Base-by-base conservation (phyloP, 129 eudicot genomes). In the Ambrosia trifida region DNA sequence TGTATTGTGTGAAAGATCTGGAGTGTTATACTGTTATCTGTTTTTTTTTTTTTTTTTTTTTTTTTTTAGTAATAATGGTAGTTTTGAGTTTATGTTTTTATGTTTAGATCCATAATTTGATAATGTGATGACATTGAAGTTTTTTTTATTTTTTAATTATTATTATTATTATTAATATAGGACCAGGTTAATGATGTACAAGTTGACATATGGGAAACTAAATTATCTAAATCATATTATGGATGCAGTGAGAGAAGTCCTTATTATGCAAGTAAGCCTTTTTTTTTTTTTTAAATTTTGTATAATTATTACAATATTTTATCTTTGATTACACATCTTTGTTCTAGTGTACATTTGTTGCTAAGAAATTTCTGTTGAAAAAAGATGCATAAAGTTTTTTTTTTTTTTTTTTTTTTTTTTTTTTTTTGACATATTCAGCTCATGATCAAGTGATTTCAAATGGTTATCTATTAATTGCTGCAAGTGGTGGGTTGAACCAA, bases 401-500 rank as follows among this genome's bases (percentile, higher is more conserved):
- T 38, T 38, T 36, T 36, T 36, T 2, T 36, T 36, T 36, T 38
- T 38, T 38, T 38, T 38, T 1, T 36, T 28, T 46, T 65, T 30
- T 61, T 28, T 64, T 4, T 38, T 13, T 69, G 80, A 40, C 18
- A 30, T 33, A 53, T 85, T 58, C 83, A 94, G 98, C 96, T 79
- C 83, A 89, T 73, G 81, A 68, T 36, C 89, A 85, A 73, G 71
- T 68, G 72, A 70, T 16, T 31, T 87, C 98, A 72, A 94, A 87
- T 41, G 98, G 98, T 61, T 94, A 89, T 83, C 80, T 94, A 30
- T 93, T 94, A 62, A 89, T 94, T 70, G 98, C 96, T 19, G 85
- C 98, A 2, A 94, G 98, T 80, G 98, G 98, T 54, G 98, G 98
- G 18, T 79, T 94, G 75, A 89, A 94, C 73, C 98, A 94, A 79